Base-by-base conservation (phyloP, 306 rosid genomes). In the Arachis stenosperma region DNA sequence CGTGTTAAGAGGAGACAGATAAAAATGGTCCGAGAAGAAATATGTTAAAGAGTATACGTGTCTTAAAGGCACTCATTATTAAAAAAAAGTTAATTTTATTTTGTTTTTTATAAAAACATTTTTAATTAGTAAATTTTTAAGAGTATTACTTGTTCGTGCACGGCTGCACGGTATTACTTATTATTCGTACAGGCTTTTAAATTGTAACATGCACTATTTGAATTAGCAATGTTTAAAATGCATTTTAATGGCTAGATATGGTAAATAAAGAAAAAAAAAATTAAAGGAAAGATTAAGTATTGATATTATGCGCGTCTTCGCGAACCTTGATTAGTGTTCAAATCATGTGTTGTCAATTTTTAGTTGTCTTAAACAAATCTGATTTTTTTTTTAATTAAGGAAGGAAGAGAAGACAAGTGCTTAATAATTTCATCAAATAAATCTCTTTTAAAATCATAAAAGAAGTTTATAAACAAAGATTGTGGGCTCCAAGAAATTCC, bases 401-500 rank as follows among this genome's bases (percentile, higher is more conserved):
- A 0, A 4, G 29, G 41, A 9, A 63, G 30, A n/a, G 12, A 13
- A 53, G 15, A 30, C 57, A 64, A 39, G 39, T 37, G 74, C n/a
- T 61, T 37, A 43, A 74, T 42, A 61, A 74, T 67, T 30, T 29
- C 22, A 67, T 74, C 52, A 42, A 79, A 33, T n/a, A 13, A 43
- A 53, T 51, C 52, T 73, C 37, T 33, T 22, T 22, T 22, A 22
- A 22, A 22, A 22, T 22, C 27, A 22, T 22, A 22, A 22, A 79
- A 30, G 27, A 13, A 42, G 59, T 51, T 60, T 73, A 61, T 51
- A 56, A 42, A 36, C 52, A 51, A 52, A 5, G 5, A n/a, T 52
- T 52, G 12, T 11, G 61, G 71, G 41, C 40, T 13, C 75, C 71
- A 33, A 67, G 56, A 73, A 14, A 65, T 78, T 73, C 75, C 60